Base-by-base conservation (phyloP, 2,329 filamentous ascomycete genomes). In the Rhexocercosporidium sp. region DNA sequence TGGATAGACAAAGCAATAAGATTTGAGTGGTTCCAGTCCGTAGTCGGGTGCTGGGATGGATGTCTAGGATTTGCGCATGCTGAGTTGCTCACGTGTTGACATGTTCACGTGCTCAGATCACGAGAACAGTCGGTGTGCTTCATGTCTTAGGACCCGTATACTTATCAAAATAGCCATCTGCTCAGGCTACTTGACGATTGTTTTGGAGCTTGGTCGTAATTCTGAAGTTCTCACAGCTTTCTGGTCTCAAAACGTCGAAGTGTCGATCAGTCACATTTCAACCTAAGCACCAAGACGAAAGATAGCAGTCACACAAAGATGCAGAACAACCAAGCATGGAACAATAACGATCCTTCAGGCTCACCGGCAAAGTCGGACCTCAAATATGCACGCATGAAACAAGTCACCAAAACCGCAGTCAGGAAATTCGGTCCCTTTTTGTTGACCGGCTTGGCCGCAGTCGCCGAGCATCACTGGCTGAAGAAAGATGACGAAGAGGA, bases 351-450 rank as follows among this genome's bases (percentile, higher is more conserved):
- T 14, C 20, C 14, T 0, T 14, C 34, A 14, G 12, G 16, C 14
- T 59, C 56, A 9, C n/a, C 22, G 2, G 3, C 34, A 25, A 59
- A 9, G 3, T 44, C 56, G 1, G 3, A 31, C 14, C 7, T 18
- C 11, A 63, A 31, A 3, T 63, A 54, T 18, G 31, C 47, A 6
- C 60, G 49, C 0, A 41, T 63, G 31, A 53, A 46, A n/a, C 34
- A 44, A 25, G 47, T 18, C 47, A 27, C 60, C 9, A 63, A 56
- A 16, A 37, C 60, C 0, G 49, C 41, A 27, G 44, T 71, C 53
- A 69, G 68, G 44, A 68, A 68, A n/a, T 72, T 71, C 47, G 69
- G 69, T 6, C 70, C 70, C 0, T 61, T 71, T 3, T 27, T 72
- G 3, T 41, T 72, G 5, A 69, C 69, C 9, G 70, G 57, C 3